Base-by-base conservation (phyloP, 2,329 filamentous ascomycete genomes). In the Alternaria rosae region DNA sequence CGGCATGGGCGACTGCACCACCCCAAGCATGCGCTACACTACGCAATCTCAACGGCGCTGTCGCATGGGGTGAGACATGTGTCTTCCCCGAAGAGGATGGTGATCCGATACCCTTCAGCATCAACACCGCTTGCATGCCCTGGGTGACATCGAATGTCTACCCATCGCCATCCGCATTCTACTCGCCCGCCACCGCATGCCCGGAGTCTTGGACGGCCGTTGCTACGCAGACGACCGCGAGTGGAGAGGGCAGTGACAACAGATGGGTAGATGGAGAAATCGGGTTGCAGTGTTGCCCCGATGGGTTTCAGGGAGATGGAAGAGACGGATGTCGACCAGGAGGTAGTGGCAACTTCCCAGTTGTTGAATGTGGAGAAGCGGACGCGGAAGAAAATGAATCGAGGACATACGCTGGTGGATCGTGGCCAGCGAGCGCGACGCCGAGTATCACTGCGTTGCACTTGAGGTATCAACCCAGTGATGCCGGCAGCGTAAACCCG, bases 81-180 rank as follows among this genome's bases (percentile, higher is more conserved):
- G 81, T 94, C n/a, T 97, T 97, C 72, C 85, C 89, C 58, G 89
- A 88, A 68, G 81, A 88, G 26, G 97, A 97, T 69, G 93, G 92
- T 13, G 66, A 63, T 3, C 43, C 65, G 3, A 92, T 93, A 7
- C 93, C 93, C 0, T 97, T 97, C 69, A 81, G 96, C 10, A 92
- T 97, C 67, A 92, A 96, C 75, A 85, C 67, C 1, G 69, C 65
- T 3, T 73, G 69, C 44, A 57, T 73, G 23, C 70, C 70, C n/a
- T 72, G 69, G 70, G 64, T 69, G 3, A 68, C 68, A 21, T 59
- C 55, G 11, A 58, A 61, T 15, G 23, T 61, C 4, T 61, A 63
- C 4, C 55, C 68, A 4, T 52, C 53, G 4, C 6, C 60, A 17
- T 57, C 54, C 23, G 64, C 62, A 9, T 73, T 73, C 52, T 72